A percentile compares a stretch with the other conserved stretches of the same genome.
These are phyloP conservation scores for Trichoderma sp. DNA, from an alignment of 2,329 filamentous ascomycete genomes.

Conservation along the genomic window DNA sequence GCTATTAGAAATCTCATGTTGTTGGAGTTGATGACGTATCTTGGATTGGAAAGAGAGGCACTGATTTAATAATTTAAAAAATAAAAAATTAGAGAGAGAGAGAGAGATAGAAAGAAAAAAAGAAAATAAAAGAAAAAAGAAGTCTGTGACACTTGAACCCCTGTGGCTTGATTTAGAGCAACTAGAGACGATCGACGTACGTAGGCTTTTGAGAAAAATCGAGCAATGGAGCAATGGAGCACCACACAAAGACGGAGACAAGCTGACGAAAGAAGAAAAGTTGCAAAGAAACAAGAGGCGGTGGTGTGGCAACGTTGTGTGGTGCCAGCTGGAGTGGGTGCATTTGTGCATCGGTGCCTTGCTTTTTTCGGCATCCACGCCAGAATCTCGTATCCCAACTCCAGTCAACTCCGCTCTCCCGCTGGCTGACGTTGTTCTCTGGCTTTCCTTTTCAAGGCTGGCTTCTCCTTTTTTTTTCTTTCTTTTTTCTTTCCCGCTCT, in stretches of 20 bases:
- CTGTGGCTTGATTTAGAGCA: neutral
- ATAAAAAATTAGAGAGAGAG: neutral
- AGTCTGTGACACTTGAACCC: neutral
- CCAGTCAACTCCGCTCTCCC: neutral
- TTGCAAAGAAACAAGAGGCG: neutral
- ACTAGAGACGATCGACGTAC: neutral
- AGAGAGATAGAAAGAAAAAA: neutral
- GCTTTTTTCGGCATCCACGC: conserved; percentile 8
- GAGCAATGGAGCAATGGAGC: neutral
- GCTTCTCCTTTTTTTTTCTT: neutral
- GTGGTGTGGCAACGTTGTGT: neutral
- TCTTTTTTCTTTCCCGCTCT: neutral
- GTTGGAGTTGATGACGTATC: neutral
- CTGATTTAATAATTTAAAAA: neutral
- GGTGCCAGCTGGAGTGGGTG: neutral
- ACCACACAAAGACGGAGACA: neutral
- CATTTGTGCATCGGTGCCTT: conserved; percentile 1
- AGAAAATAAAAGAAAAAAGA: neutral
- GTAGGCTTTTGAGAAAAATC: neutral
- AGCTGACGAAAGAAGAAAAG: neutral
- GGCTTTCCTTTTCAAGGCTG: conserved; percentile 1
- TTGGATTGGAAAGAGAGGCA: neutral
- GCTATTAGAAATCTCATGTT: neutral
- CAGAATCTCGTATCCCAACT: conserved; percentile 9
- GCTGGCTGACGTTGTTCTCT: conserved; percentile 4